Evolutionary conservation across 257 asterid species (phyloP), one percentile per base, ranked within the genome.

Genomic region (Scutellaria minor): DNA sequence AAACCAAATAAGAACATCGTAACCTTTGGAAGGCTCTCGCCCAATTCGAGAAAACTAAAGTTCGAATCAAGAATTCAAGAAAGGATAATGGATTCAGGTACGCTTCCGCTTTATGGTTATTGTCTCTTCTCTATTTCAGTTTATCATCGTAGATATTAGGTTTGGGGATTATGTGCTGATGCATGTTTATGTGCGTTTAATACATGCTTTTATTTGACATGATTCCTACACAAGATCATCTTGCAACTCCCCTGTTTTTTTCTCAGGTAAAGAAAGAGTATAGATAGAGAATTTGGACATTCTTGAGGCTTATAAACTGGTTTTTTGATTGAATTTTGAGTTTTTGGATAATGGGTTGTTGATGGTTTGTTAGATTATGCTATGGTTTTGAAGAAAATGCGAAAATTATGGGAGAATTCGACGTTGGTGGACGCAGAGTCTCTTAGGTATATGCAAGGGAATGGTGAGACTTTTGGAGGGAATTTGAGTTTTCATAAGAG

Each of bases 241-340:
- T 0, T 91, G 97, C 71, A 64, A 81, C 55, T 93, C 97, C 87
- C 97, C 97, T 83, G 85, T 93, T 77, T 84, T 58, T 50, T 93
- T 93, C 83, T 80, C 91, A 53, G 98, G 98, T 93, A 79, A 2
- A 12, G 35, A 60, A 7, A 0, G 54, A 0, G 20, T 7, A 18
- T 5, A 73, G 4, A 69, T 0, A 13, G 39, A 4, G 7, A 11
- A 31, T 1, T 31, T 31, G 37, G 37, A 31, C 18, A 37, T 64
- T 53, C 20, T 18, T 10, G 7, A n/a, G 0, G 5, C 2, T 24
- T 24, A 10, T 24, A 3, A 24, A 44, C 1, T 7, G 1, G 22
- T 20, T 59, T 68, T 5, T 78, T 63, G 31, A 63, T 83, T 18
- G 11, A 9, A 52, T 67, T 75, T 45, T 44, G 57, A 27, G n/a